A percentile compares a stretch with the other conserved stretches of the same genome.
Evolutionary conservation across 2,329 filamentous ascomycete species (phyloP).

Genomic region (Aureobasidium musti): DNA sequence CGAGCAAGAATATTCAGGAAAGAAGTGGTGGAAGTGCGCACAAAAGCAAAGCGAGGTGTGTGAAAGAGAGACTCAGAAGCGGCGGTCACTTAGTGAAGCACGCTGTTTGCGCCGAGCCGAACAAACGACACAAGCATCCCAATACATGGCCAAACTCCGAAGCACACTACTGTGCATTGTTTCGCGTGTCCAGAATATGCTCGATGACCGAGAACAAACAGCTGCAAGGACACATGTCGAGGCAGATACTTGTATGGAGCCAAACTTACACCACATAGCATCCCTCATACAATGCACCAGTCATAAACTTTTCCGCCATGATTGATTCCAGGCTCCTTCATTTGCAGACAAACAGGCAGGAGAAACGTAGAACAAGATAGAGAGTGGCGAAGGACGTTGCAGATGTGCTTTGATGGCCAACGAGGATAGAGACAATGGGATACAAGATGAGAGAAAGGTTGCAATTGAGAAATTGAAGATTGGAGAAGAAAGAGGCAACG

Average conservation of each 20-base stretch:
- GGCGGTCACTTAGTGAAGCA: background rate
- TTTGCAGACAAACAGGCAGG: no score
- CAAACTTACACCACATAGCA: conserved; percentile 25
- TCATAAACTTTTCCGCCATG: conserved; percentile 22
- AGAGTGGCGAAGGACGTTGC: background rate
- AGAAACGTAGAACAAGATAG: background rate
- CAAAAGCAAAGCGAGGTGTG: background rate
- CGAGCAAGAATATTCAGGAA: background rate
- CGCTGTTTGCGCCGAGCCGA: conserved; percentile 21
- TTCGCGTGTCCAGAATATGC: background rate
- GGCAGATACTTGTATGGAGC: background rate
- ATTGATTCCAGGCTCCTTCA: background rate
- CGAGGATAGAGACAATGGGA: background rate
- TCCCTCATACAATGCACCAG: conserved; percentile 13
- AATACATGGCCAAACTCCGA: background rate
- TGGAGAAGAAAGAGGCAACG: conserved; percentile 9
- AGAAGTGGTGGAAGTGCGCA: background rate
- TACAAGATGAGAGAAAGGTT: no score
- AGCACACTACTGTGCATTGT: background rate
- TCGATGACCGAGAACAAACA: background rate
- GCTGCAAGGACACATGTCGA: background rate
- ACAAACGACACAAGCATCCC: background rate
- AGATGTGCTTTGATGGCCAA: background rate
- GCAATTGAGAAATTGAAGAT: background rate
- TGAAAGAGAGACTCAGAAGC: background rate